These are phyloP conservation scores for Pythium sukuiense DNA, from an alignment of 352 stramenopile genomes.

Conservation along the genomic window DNA sequence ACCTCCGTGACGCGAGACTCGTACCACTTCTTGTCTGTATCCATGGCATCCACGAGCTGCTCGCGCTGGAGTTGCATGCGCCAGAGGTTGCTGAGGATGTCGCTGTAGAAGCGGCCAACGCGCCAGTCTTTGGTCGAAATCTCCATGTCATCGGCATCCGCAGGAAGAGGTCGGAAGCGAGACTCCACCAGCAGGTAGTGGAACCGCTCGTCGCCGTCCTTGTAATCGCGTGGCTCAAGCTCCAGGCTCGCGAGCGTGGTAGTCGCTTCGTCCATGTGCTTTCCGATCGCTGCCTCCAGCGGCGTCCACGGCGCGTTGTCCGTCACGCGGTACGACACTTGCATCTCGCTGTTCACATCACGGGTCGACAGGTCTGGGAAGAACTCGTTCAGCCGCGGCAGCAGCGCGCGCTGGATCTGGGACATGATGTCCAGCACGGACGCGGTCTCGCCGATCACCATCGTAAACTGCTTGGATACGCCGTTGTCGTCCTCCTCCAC, in stretches of 20 bases:
- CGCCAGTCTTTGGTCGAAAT: constrained; percentile 38
- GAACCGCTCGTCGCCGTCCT: constrained; percentile 53
- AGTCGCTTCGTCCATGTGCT: constrained; percentile 14
- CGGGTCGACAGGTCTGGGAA: constrained; percentile 39
- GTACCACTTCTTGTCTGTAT: constrained; percentile 80
- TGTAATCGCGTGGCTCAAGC: constrained; percentile 56
- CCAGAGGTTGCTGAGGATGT: constrained; percentile 63
- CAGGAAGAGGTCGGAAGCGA: constrained; percentile 27
- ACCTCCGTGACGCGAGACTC: constrained; percentile 58
- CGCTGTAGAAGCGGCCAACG: constrained; percentile 57
- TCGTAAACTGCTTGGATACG: constrained; percentile 35
- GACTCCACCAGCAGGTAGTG: constrained; percentile 67
- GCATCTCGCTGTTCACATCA: constrained; percentile 35
- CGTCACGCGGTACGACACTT: constrained; percentile 49
- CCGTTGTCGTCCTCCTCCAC: constrained; percentile 36
- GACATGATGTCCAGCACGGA: constrained; percentile 44
- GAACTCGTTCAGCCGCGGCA: constrained; percentile 33
- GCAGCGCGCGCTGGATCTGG: constrained; percentile 42
- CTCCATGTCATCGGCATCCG: constrained; percentile 6
- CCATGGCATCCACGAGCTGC: constrained; percentile 71
- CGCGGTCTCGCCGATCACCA: constrained; percentile 40
- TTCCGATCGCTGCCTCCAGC: constrained; percentile 31
- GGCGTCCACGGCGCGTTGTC: constrained; percentile 44
- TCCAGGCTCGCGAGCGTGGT: constrained; percentile 46
- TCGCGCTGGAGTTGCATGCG: constrained; percentile 48